Evolutionary conservation across 2,329 filamentous ascomycete species (phyloP).

Genomic region (Teratosphaeria pseudoeucalypti): DNA sequence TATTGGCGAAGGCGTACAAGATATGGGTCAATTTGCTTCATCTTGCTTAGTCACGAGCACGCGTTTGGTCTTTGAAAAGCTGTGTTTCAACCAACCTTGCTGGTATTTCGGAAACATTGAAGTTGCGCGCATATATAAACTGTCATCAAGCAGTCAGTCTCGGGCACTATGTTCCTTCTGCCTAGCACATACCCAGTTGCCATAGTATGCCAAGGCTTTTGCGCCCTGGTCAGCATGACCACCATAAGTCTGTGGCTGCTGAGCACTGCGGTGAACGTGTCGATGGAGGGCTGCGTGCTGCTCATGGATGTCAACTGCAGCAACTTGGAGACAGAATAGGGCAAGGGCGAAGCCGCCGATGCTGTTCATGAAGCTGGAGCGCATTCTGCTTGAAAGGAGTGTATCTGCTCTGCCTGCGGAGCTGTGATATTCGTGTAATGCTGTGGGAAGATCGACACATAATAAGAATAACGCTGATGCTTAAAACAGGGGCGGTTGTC

Average conservation of each 20-base stretch:
- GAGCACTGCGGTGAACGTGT: not conserved
- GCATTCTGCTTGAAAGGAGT: not conserved
- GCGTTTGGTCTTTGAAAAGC: too few species aligned
- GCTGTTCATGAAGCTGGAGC: not conserved
- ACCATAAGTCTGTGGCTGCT: not conserved
- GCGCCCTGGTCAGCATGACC: not conserved
- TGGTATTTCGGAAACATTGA: slow-evolving; percentile 72
- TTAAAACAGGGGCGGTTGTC: not conserved
- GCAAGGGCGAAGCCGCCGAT: not conserved
- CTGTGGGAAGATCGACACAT: not conserved
- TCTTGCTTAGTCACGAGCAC: too few species aligned
- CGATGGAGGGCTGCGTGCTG: not conserved
- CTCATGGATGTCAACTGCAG: not conserved
- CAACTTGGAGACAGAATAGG: not conserved
- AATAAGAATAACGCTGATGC: not conserved
- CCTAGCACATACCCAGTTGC: not conserved
- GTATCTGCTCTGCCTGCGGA: not conserved
- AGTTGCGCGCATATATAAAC: slow-evolving; percentile 61
- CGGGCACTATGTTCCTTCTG: not conserved
- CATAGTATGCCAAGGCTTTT: not conserved
- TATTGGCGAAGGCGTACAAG: slow-evolving; percentile 84
- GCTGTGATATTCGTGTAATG: not conserved
- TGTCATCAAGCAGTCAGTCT: slow-evolving; percentile 25
- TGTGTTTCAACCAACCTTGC: slow-evolving; percentile 35
- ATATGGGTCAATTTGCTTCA: slow-evolving; percentile 65